phyloP scores from a whole-genome alignment of 179 eudicot species.

The Drosera spatulata region DNA sequence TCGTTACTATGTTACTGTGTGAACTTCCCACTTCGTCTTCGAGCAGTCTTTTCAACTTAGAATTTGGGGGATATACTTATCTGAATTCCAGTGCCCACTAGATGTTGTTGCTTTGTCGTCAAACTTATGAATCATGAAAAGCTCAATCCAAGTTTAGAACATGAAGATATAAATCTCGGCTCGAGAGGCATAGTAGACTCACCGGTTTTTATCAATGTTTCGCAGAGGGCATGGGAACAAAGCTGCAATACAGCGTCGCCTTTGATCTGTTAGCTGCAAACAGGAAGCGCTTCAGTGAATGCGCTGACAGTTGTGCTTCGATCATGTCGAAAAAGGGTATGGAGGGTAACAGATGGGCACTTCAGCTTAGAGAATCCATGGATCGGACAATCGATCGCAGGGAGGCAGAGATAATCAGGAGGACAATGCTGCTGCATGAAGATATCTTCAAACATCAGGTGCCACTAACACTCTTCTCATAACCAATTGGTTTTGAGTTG shows the following conservation, averaged over 20 bases:
- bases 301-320: neutral
- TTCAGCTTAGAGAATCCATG: conserved; percentile 11
- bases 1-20: too few species aligned
- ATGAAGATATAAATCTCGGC: too few species aligned
- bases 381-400: conserved; percentile 21
- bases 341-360: neutral
- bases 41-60: too few species aligned
- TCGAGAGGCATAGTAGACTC: too few species aligned
- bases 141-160: too few species aligned
- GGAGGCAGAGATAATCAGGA: conserved; percentile 28
- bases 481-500: too few species aligned
- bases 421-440: conserved; percentile 47
- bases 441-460: conserved; percentile 51
- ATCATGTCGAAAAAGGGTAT: neutral
- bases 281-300: neutral
- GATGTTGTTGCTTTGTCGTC: too few species aligned
- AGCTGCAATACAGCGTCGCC: conserved; percentile 7
- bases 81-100: too few species aligned
- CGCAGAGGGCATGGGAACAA: conserved; percentile 26
- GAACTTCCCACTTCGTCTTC: too few species aligned
- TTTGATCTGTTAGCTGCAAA: conserved; percentile 16
- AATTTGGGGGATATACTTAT: too few species aligned
- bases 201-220: neutral
- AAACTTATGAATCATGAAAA: too few species aligned
- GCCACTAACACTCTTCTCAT: neutral